These are phyloP conservation scores for Xylaria sp. DNA, from an alignment of 2,329 filamentous ascomycete species.

Conservation along the genomic window DNA sequence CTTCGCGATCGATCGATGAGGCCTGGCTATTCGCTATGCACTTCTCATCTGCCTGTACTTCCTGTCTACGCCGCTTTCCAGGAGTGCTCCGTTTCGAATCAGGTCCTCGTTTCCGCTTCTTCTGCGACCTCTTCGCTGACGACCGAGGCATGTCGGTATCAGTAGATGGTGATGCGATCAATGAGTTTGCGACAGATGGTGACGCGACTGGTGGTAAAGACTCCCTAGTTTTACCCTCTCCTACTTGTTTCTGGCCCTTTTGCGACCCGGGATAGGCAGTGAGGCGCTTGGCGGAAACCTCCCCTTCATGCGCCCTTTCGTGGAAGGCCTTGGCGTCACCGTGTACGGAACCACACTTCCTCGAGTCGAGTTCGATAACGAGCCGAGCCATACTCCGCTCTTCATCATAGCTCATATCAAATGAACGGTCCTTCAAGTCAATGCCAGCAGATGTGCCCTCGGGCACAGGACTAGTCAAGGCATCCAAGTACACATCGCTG, in stretches of 20 bases:
- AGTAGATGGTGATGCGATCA: conserved; percentile 12
- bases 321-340: conserved; percentile 27
- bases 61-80: conserved; percentile 27
- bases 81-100: conserved; percentile 21
- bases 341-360: conserved; percentile 31
- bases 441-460: conserved; percentile 25
- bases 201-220: conserved; percentile 3
- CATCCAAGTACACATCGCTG: conserved; percentile 47
- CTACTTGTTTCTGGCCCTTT: not conserved
- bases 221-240: conserved; percentile 8
- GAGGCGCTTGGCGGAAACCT: conserved; percentile 22
- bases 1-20: conserved; percentile 6
- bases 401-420: conserved; percentile 36
- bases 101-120: conserved; percentile 27
- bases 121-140: conserved; percentile 23
- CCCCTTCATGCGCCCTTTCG: conserved; percentile 21
- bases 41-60: conserved; percentile 18
- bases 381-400: conserved; percentile 45
- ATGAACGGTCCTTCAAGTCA: conserved; percentile 26
- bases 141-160: conserved; percentile 20
- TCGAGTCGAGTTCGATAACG: conserved; percentile 46
- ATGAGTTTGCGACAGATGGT: too few species aligned
- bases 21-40: conserved; percentile 21
- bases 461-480: conserved; percentile 39
- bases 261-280: conserved; percentile 19